Percentiles rank a stretch among this genome's conserved stretches.
Evolutionary conservation across 1,139 yeast genomes (phyloP).

Genomic region (Geotrichum macrosporum): DNA sequence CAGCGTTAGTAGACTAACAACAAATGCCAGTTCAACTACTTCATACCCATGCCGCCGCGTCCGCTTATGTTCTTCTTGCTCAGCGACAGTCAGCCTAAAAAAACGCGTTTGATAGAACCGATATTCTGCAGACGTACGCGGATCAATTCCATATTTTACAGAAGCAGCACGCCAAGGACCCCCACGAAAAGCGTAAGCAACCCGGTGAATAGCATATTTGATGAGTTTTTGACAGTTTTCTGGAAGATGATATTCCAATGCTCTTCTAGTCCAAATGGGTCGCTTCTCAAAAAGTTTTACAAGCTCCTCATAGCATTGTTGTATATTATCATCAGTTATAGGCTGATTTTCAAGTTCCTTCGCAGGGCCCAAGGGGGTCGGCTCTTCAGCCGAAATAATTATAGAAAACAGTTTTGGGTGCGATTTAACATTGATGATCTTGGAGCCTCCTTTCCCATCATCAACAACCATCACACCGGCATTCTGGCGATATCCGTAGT

Average conservation of each 20-base stretch:
- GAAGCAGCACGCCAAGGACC: conserved; percentile 98
- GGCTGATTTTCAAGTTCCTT: conserved; percentile 40
- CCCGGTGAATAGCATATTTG: conserved; percentile 76
- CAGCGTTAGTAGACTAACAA: conserved; percentile 9
- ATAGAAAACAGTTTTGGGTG: conserved; percentile 37
- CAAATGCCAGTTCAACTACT: no score
- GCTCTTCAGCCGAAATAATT: conserved; percentile 13
- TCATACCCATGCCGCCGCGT: conserved; percentile 7
- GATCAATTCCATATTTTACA: conserved; percentile 75
- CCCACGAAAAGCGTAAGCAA: conserved; percentile 70
- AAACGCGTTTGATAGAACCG: conserved; percentile 80
- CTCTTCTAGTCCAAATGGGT: conserved; percentile 86
- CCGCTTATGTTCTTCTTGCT: conserved; percentile 18
- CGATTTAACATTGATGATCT: conserved; percentile 34
- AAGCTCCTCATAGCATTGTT: conserved; percentile 53
- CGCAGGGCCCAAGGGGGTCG: conserved; percentile 46
- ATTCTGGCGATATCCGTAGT: conserved; percentile 62
- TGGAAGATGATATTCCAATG: conserved; percentile 53
- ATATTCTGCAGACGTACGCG: conserved; percentile 50
- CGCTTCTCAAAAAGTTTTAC: conserved; percentile 55
- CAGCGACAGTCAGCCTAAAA: conserved; percentile 45
- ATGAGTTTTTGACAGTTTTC: conserved; percentile 46
- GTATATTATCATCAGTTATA: conserved; percentile 28
- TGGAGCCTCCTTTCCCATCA: conserved; percentile 45
- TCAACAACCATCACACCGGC: conserved; percentile 51